Percentiles rank a stretch among this genome's conserved stretches.
Conservation (phyloP, 2,329 filamentous ascomycete genomes). For the Neocucurbitaria cava region DNA sequence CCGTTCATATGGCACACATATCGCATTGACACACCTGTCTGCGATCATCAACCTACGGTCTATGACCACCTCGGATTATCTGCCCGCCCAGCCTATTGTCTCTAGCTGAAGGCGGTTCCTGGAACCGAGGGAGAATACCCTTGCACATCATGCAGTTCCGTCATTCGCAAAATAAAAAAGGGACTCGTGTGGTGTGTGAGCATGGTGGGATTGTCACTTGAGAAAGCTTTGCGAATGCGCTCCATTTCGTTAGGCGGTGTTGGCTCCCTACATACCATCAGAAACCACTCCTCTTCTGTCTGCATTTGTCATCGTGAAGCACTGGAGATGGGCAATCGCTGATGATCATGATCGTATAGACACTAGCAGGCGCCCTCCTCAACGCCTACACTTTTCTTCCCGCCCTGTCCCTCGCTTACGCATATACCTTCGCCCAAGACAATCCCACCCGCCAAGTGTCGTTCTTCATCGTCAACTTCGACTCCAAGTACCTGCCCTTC, state of each 20-base stretch:
- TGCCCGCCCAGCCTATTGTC: slow-evolving; percentile 57
- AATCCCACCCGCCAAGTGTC: slow-evolving; percentile 77
- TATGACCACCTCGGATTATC: slow-evolving; percentile 64
- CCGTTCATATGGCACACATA: slow-evolving; percentile 17
- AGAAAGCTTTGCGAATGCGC: slow-evolving; percentile 62
- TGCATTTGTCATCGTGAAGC: slow-evolving; percentile 9
- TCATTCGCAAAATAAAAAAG: slow-evolving; percentile 59
- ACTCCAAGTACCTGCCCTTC: slow-evolving; percentile 80
- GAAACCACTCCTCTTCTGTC: slow-evolving; percentile 10
- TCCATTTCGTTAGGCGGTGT: slow-evolving; percentile 64
- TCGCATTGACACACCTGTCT: slow-evolving; percentile 28
- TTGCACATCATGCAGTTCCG: slow-evolving; percentile 56
- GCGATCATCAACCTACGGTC: slow-evolving; percentile 21
- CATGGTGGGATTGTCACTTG: slow-evolving; percentile 61
- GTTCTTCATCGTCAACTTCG: slow-evolving; percentile 85
- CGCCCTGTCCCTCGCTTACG: slow-evolving; percentile 76
- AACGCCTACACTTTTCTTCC: slow-evolving; percentile 60
- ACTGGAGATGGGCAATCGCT: slow-evolving; percentile 8
- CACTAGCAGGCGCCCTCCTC: slow-evolving; percentile 61
- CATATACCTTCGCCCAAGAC: slow-evolving; percentile 86
- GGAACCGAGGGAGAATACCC: slow-evolving; percentile 62
- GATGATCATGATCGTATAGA: slow-evolving; percentile 52
- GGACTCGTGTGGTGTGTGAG: slow-evolving; percentile 56
- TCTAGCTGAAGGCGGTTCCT: slow-evolving; percentile 63
- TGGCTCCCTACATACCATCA: slow-evolving; percentile 68